Evolutionary conservation across 2,329 filamentous ascomycete species (phyloP).

Genomic region (Phaeophleospora eucalypticola): DNA sequence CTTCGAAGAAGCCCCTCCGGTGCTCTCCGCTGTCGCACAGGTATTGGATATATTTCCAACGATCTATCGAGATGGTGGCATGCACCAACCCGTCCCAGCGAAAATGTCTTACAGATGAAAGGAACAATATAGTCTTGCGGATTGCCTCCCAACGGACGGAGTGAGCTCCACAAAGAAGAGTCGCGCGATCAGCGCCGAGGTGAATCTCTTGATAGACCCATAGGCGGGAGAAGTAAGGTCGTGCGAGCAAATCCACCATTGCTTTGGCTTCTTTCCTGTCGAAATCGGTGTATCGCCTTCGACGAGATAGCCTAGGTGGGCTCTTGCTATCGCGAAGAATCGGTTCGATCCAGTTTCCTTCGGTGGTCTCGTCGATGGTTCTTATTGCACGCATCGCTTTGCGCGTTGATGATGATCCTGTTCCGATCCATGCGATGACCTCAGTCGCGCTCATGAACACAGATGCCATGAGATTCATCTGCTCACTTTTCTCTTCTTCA

Average conservation of each 20-base stretch:
- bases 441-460: constrained; percentile 5
- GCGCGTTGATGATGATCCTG: not conserved
- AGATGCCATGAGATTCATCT: constrained; percentile 7
- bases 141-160: not conserved
- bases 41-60: not conserved
- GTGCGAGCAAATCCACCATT: not conserved
- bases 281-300: no score
- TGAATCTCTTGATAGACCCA: not conserved
- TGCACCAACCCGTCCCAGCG: no score
- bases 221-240: not conserved
- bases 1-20: not conserved
- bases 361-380: not conserved
- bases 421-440: constrained; percentile 8
- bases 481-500: constrained; percentile 3
- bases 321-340: no score
- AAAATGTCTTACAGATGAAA: no score
- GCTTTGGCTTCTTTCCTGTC: no score
- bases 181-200: not conserved
- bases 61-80: not conserved
- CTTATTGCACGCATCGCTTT: constrained; percentile 1
- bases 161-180: not conserved
- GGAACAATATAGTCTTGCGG: not conserved
- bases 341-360: not conserved
- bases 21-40: not conserved
- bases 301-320: no score